Evolutionary conservation across 1,139 yeast genomes (phyloP).

Genomic region (Lodderomyces jiufengensis): DNA sequence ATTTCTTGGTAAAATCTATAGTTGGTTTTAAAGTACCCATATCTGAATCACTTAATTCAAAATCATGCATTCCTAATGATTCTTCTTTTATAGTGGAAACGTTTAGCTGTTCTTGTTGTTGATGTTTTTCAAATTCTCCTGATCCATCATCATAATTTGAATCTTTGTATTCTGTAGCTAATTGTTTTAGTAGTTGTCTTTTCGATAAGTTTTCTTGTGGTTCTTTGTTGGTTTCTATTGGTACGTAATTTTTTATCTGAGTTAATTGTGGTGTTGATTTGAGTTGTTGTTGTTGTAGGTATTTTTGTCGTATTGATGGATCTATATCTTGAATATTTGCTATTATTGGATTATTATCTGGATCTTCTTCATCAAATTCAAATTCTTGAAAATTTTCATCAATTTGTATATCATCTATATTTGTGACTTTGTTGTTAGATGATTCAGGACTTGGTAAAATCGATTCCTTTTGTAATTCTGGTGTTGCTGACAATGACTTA

Average conservation of each 20-base stretch:
- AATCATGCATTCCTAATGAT: conserved; percentile 14
- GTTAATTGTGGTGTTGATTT: background rate
- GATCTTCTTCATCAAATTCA: conserved; percentile 15
- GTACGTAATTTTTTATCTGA: conserved; percentile 12
- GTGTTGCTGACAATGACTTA: too few species aligned
- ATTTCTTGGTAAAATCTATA: conserved; percentile 9
- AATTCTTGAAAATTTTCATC: conserved; percentile 3
- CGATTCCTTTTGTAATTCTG: too few species aligned
- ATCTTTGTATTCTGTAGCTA: conserved; percentile 12
- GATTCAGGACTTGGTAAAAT: too few species aligned
- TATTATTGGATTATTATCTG: conserved; percentile 20
- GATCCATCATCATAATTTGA: conserved; percentile 15
- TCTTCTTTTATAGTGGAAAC: conserved; percentile 1
- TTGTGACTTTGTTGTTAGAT: background rate
- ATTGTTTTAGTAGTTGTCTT: conserved; percentile 9
- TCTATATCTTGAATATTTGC: conserved; percentile 18
- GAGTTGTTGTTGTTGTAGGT: background rate
- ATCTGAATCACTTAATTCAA: conserved; percentile 20
- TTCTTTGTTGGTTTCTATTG: conserved; percentile 9
- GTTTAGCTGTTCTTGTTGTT: conserved; percentile 3
- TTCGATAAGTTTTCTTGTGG: conserved; percentile 2
- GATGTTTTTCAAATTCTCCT: background rate
- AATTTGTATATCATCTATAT: background rate
- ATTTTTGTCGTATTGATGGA: background rate
- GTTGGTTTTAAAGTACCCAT: conserved; percentile 11